phyloP scores from a whole-genome alignment of 208 protist genomes.

The Leishmania martiniquensis region DNA sequence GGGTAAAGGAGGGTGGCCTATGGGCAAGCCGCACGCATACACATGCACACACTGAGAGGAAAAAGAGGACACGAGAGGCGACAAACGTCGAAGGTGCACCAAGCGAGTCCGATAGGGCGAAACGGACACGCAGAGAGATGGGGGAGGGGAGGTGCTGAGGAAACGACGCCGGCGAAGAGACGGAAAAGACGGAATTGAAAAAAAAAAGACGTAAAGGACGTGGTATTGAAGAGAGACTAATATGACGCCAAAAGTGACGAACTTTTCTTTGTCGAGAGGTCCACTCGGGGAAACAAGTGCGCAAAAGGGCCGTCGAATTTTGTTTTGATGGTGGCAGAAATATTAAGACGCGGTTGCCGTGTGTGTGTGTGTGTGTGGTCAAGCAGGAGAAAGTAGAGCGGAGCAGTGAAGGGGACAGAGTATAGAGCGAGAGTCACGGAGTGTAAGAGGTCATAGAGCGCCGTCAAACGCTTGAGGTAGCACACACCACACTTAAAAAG shows the following conservation, averaged over 20 bases:
- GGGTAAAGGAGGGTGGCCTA: neutral
- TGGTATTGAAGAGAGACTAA: neutral
- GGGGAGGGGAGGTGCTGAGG: neutral
- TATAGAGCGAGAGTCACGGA: neutral
- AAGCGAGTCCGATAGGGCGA: too few relatives aligned
- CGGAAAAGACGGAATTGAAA: neutral
- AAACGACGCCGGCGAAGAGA: neutral
- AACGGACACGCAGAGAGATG: neutral
- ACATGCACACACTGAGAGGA: neutral
- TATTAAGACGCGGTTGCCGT: neutral
- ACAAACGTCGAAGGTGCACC: too few relatives aligned
- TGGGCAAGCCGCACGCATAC: neutral
- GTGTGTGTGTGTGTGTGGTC: neutral
- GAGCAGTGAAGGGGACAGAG: neutral
- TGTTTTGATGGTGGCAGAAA: neutral
- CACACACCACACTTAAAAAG: neutral
- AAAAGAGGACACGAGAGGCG: neutral
- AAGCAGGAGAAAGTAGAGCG: neutral
- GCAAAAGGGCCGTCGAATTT: neutral
- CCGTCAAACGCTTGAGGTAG: neutral
- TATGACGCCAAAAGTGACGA: neutral
- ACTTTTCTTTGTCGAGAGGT: neutral
- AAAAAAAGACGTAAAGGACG: neutral
- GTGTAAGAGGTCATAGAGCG: neutral
- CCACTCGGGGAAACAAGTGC: neutral